Evolutionary conservation across 441 rosid species (phyloP), one percentile per base, ranked within the genome.

Genomic region (Jatropha podagrica): DNA sequence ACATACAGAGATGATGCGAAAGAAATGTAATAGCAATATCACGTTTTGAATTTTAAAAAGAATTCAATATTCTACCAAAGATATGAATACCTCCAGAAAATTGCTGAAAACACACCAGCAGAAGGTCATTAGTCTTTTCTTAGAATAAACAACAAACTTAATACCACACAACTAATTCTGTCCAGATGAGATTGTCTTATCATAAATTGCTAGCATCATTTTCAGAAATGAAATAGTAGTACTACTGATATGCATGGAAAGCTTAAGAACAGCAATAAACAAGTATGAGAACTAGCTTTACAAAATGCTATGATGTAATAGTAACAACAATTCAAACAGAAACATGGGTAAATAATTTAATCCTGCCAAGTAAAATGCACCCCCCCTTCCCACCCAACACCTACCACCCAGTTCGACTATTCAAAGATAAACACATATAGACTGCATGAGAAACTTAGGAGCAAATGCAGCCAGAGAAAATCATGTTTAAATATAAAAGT

Each of bases 401-500:
- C 32, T 3, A 10, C 37, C 14, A 2, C 15, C 63, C 9, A 13
- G n/a, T 4, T 32, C 65, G 32, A 5, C 41, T 60, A 10, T 60
- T 27, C 26, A 32, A 60, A 26, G 17, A 27, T 32, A 60, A 60
- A 60, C 40, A 27, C 64, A 26, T 7, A 27, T 62, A 2, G 15
- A 64, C 3, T 14, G 20, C 27, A 23, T 42, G 42, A 52, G 61
- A 68, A 80, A 55, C 52, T 38, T 65, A 62, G 27, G 65, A 27
- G 37, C 38, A 51, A 61, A 56, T 54, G 40, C 12, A 26, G 65
- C 54, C 78, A 76, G 63, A 52, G 26, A 73, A 17, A 55, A 63
- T 62, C 11, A 40, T 67, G 73, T 71, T 48, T 55, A 61, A 66
- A 64, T 26, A 49, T 6, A 65, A 79, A 81, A 70, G 68, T 80